Evolutionary conservation across 495 filamentous ascomycete species (phyloP).

Genomic region (Jackrogersella multiformis): DNA sequence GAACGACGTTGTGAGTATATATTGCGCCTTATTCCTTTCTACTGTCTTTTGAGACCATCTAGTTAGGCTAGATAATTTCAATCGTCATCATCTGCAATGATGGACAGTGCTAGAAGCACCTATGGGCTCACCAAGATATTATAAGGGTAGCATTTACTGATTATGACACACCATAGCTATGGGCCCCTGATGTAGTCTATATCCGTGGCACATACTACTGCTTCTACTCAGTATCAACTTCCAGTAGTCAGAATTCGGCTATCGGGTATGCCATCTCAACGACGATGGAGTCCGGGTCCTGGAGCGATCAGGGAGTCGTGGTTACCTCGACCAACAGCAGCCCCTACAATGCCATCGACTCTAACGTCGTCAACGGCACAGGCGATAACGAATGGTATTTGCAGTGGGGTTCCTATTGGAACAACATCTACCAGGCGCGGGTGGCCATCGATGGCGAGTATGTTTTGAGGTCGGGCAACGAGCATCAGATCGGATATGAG

Average conservation of each 20-base stretch:
- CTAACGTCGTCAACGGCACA: conserved; percentile 61
- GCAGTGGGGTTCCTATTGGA: conserved; percentile 72
- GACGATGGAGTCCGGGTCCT: conserved; percentile 64
- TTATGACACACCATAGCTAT: conserved; percentile 20
- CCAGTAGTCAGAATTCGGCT: conserved; percentile 64
- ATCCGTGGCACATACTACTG: conserved; percentile 60
- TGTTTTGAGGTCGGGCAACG: conserved; percentile 50
- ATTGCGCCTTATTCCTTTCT: conserved; percentile 14
- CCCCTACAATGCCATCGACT: conserved; percentile 71
- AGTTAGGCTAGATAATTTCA: neutral
- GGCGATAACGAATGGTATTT: conserved; percentile 56
- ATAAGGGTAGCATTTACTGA: conserved; percentile 1
- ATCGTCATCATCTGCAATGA: neutral
- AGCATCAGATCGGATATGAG: conserved; percentile 63
- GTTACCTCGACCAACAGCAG: conserved; percentile 48
- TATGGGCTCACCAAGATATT: neutral
- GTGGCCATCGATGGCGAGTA: conserved; percentile 49
- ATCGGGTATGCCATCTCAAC: conserved; percentile 71
- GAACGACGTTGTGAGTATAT: conserved; percentile 61
- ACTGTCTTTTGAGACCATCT: neutral
- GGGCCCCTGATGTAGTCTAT: conserved; percentile 70
- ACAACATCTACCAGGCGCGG: conserved; percentile 65
- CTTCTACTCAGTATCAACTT: conserved; percentile 64
- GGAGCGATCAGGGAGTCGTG: conserved; percentile 59
- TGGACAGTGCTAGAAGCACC: neutral